phyloP scores from a whole-genome alignment of 2,329 filamentous ascomycete genomes.

The Huntiella omanensis region DNA sequence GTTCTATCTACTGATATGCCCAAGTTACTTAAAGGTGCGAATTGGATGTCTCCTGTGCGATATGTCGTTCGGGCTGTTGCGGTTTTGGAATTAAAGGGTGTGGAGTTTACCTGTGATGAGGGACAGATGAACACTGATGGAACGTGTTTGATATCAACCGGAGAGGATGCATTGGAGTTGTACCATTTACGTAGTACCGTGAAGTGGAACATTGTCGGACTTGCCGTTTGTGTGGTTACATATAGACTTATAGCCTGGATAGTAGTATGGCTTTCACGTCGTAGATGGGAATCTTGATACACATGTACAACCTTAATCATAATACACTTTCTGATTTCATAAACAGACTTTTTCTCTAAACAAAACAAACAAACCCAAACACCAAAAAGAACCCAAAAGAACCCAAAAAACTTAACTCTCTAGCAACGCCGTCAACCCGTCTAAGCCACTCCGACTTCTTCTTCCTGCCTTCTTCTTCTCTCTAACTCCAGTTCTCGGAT shows the following conservation, averaged over 20 bases:
- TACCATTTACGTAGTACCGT: slow-evolving; percentile 48
- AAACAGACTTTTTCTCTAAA: neutral
- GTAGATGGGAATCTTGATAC: too few species aligned
- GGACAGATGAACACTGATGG: slow-evolving; percentile 40
- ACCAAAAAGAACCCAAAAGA: neutral
- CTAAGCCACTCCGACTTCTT: neutral
- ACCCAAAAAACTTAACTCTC: neutral
- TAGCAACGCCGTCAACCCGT: too few species aligned
- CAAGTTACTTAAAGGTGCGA: slow-evolving; percentile 43
- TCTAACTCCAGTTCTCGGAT: neutral
- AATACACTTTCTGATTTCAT: neutral
- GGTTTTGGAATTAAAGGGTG: slow-evolving; percentile 40
- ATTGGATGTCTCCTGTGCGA: slow-evolving; percentile 53
- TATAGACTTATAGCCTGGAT: slow-evolving; percentile 47
- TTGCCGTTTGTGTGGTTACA: slow-evolving; percentile 43
- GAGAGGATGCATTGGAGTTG: slow-evolving; percentile 45
- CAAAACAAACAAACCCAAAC: neutral
- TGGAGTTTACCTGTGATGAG: slow-evolving; percentile 44
- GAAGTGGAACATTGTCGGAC: slow-evolving; percentile 38
- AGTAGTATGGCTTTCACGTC: slow-evolving; percentile 20
- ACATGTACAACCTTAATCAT: too few species aligned
- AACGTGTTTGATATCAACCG: slow-evolving; percentile 43
- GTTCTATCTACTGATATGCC: slow-evolving; percentile 55
- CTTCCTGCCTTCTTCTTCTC: neutral
- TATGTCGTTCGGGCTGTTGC: slow-evolving; percentile 50